Evolutionary conservation across 306 rosid genomes (phyloP).

Genomic region (Castanea mollissima): DNA sequence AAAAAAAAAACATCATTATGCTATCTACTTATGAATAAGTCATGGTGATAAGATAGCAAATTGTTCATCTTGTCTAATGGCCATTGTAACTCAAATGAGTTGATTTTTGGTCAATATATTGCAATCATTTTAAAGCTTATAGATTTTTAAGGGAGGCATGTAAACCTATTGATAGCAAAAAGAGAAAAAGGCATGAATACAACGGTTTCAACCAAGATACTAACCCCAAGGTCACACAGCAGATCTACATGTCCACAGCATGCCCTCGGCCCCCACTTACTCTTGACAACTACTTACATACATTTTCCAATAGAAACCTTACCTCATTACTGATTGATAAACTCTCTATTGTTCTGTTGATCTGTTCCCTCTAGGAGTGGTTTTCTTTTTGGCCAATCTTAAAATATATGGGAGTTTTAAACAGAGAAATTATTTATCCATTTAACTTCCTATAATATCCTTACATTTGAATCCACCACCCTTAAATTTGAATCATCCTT

Average conservation of each 20-base stretch:
- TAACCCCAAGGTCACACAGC: not conserved
- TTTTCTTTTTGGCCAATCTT: no score
- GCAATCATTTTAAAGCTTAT: not conserved
- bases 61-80: not conserved
- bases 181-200: not conserved
- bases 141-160: not conserved
- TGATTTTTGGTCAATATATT: not conserved
- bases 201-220: not conserved
- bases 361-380: not conserved
- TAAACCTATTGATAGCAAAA: not conserved
- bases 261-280: not conserved
- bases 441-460: no score
- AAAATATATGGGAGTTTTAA: no score
- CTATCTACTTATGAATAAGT: not conserved
- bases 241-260: not conserved
- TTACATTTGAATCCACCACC: no score
- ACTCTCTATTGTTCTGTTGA: not conserved
- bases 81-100: not conserved
- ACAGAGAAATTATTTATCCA: no score
- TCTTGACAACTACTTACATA: not conserved
- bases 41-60: not conserved
- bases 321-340: not conserved
- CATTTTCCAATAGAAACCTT: not conserved
- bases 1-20: not conserved
- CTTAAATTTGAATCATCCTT: no score